These are phyloP conservation scores for Acanthamoeba triangularis DNA, from an alignment of 208 protist genomes.

Conservation along the genomic window DNA sequence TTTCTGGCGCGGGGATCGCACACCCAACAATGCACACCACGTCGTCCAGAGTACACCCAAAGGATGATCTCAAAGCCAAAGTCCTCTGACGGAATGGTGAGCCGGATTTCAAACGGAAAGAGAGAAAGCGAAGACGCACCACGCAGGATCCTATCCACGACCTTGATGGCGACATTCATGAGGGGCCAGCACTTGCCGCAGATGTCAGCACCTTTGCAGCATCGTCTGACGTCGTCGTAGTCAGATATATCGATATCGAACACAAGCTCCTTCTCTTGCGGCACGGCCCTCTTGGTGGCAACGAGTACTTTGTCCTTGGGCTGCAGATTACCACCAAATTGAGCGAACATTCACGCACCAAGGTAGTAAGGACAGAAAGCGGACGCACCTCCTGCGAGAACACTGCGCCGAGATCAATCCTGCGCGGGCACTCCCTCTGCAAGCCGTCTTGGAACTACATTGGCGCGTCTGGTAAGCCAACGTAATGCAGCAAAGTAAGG, in stretches of 20 bases:
- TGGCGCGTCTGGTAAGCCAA: not conserved
- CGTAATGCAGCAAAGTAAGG: too few species aligned
- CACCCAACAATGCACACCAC: conserved; percentile 99
- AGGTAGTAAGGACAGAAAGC: not conserved
- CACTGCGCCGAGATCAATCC: conserved; percentile 54
- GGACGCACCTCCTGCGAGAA: conserved; percentile 29
- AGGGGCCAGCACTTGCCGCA: conserved; percentile 98
- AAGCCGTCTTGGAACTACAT: conserved; percentile 40
- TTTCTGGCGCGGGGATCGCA: conserved; percentile 96
- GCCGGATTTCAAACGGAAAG: not conserved
- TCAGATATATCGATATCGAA: conserved; percentile 99
- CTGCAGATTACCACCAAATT: not conserved
- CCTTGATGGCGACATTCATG: conserved; percentile 96
- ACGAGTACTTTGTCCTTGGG: conserved; percentile 38
- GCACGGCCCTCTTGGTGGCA: conserved; percentile 51
- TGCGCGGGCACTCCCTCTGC: conserved; percentile 20
- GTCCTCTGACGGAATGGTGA: conserved; percentile 89
- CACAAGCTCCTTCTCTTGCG: conserved; percentile 96
- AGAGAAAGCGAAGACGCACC: not conserved
- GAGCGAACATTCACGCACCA: not conserved
- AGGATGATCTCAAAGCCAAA: conserved; percentile 98
- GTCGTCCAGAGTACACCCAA: conserved; percentile 98
- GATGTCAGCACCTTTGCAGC: conserved; percentile 96
- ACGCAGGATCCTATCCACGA: conserved; percentile 91
- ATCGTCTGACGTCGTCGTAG: conserved; percentile 99